Evolutionary conservation across 179 eudicot species (phyloP).

Genomic region (Vitellaria paradoxa): DNA sequence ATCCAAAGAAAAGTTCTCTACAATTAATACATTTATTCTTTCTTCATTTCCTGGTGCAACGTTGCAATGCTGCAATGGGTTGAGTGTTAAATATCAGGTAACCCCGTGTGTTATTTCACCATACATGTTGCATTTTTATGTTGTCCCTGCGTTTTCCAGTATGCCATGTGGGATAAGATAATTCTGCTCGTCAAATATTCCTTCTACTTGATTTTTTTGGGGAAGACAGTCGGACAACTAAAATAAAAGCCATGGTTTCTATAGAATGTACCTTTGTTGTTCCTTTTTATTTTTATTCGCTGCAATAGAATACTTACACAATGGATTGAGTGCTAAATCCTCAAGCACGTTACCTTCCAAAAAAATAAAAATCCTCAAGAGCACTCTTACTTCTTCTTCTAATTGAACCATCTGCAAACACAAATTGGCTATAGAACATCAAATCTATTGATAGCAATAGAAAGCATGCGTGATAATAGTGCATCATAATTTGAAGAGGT

Average conservation of each 20-base stretch:
- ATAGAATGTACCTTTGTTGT: constrained; percentile 1
- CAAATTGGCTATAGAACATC: too few relatives aligned
- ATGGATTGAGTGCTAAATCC: too few relatives aligned
- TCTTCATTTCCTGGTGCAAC: constrained; percentile 89
- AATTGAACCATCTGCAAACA: too few relatives aligned
- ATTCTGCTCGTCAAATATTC: background rate
- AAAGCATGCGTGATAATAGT: too few relatives aligned
- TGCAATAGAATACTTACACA: too few relatives aligned
- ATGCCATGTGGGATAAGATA: background rate
- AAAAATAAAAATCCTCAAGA: too few relatives aligned
- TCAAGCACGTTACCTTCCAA: too few relatives aligned
- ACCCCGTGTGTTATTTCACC: background rate
- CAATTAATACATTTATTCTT: constrained; percentile 62
- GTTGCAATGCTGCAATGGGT: constrained; percentile 80
- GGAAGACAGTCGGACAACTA: background rate
- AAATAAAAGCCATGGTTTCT: background rate
- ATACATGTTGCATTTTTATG: background rate
- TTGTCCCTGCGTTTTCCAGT: background rate
- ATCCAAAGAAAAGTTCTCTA: constrained; percentile 69
- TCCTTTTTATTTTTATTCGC: background rate
- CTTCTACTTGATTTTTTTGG: too few relatives aligned
- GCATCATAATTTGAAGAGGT: too few relatives aligned
- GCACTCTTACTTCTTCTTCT: too few relatives aligned
- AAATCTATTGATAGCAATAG: too few relatives aligned
- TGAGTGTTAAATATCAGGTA: constrained; percentile 91